A percentile compares a stretch with the other conserved stretches of the same genome.
These are phyloP conservation scores for Juglanconis oblonga DNA, from an alignment of 2,329 filamentous ascomycete genomes.

Conservation along the genomic window DNA sequence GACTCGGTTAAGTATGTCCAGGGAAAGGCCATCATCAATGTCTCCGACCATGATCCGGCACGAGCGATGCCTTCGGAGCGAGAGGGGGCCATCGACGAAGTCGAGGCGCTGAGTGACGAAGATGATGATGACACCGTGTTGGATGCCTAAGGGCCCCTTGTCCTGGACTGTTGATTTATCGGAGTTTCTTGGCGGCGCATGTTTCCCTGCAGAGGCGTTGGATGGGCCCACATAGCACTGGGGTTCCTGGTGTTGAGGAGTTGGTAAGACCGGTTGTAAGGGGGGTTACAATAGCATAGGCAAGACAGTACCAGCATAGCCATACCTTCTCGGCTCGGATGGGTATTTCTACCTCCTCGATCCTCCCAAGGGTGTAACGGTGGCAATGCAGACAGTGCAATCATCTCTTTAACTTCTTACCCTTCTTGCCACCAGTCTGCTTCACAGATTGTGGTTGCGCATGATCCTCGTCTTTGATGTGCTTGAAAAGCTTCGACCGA, in stretches of 20 bases:
- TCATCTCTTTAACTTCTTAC: slow-evolving; percentile 38
- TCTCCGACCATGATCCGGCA: slow-evolving; percentile 68
- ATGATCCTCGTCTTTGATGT: slow-evolving; percentile 66
- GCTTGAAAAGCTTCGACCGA: slow-evolving; percentile 69
- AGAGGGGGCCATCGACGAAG: slow-evolving; percentile 78
- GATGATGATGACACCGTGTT: slow-evolving; percentile 38
- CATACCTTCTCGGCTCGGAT: background rate
- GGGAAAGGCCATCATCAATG: slow-evolving; percentile 82
- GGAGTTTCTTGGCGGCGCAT: slow-evolving; percentile 3
- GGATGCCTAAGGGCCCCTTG: slow-evolving; percentile 9
- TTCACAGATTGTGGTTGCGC: slow-evolving; percentile 41
- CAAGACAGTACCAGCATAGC: background rate
- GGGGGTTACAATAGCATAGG: background rate
- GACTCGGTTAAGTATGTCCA: slow-evolving; percentile 69
- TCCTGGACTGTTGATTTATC: background rate
- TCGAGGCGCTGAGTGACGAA: slow-evolving; percentile 79
- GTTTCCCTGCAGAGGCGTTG: background rate
- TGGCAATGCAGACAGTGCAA: background rate
- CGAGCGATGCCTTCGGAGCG: slow-evolving; percentile 55
- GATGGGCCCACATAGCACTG: background rate
- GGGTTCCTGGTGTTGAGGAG: background rate
- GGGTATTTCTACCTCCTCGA: too few relatives aligned
- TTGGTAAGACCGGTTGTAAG: background rate
- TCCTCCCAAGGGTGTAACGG: background rate
- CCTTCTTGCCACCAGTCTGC: slow-evolving; percentile 22